Evolutionary conservation across 2,329 filamentous ascomycete genomes (phyloP).

Genomic region (Pseudogymnoascus sp.): DNA sequence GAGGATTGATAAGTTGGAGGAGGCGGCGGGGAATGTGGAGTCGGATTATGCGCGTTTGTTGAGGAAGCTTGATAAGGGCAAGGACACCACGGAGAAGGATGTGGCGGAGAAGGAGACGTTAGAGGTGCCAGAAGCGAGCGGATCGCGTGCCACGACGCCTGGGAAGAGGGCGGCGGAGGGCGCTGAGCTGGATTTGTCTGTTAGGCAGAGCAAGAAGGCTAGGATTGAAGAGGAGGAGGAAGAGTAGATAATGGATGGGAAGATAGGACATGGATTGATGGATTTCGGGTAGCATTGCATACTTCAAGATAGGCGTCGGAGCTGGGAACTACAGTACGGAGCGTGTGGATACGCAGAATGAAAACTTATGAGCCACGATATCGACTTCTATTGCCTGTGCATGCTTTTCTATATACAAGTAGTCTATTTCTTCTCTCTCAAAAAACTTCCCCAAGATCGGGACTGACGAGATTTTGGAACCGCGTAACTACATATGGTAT

Average conservation of each 20-base stretch:
- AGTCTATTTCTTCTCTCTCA: neutral
- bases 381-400: neutral
- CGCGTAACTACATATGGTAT: neutral
- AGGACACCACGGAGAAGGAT: conserved; percentile 30
- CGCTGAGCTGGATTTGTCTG: conserved; percentile 20
- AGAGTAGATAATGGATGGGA: neutral
- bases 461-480: neutral
- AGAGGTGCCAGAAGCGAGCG: conserved; percentile 39
- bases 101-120: conserved; percentile 35
- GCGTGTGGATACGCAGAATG: neutral
- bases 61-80: conserved; percentile 8
- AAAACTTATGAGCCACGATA: neutral
- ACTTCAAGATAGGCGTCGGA: neutral
- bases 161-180: conserved; percentile 36
- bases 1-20: conserved; percentile 62
- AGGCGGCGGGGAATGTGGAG: conserved; percentile 59
- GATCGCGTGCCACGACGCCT: conserved; percentile 19
- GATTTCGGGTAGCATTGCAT: neutral
- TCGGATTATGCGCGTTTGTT: conserved; percentile 65
- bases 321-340: neutral
- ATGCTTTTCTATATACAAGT: neutral
- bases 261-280: conserved; percentile 4
- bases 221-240: neutral
- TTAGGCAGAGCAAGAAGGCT: conserved; percentile 8
- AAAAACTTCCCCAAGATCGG: neutral